Base-by-base conservation (phyloP, 1,284 basidiomycete genomes). In the Ceratorhiza oryzae-sativae region DNA sequence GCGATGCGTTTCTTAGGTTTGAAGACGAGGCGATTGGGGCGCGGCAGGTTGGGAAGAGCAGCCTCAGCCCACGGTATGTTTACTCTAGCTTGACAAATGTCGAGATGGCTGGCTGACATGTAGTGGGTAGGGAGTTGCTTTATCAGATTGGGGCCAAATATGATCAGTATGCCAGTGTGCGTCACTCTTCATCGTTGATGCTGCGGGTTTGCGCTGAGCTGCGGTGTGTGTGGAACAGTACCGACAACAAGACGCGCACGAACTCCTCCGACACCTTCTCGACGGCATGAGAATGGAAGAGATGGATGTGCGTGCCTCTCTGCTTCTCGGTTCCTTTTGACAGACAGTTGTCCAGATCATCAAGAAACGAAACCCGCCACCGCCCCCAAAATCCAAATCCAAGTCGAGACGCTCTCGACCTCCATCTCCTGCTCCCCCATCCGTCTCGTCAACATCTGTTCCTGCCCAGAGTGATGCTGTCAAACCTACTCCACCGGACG, bases 241-340 rank as follows among this genome's bases (percentile, higher is more conserved):
- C 78, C 86, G 90, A 20, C 95, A 98, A 80, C 95, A 98, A 80
- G 95, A 98, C 77, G 94, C 95, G 4, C 95, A 98, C 79, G 95
- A 97, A 81, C 90, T 97, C 75, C 82, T 97, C 55, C 85, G 93
- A 45, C 94, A 95, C 75, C 83, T 97, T 72, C 83, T 97, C 55
- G 95, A 97, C 79, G 91, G 90, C n/a, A 92, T 96, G 85, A 87
- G 93, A 61, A 95, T 96, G 93, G 95, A 98, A 79, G 95, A 98
- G 80, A 83, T 90, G 73, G 95, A 98, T 79, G 92, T 94, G 76
- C 80, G 91, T 82, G 23, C 49, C 56, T 10, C 25, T 27, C 39
- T 45, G 13, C 34, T 18, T 27, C 27, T 12, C 30, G 6, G 34
- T 36, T 9, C 30, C 12, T n/a, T 67, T 20, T 60, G 8, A 9